Evolutionary conservation across 176 grass and related monocot species (phyloP), one percentile per base, ranked within the genome.

Genomic region (Bonia amplexicaulis): DNA sequence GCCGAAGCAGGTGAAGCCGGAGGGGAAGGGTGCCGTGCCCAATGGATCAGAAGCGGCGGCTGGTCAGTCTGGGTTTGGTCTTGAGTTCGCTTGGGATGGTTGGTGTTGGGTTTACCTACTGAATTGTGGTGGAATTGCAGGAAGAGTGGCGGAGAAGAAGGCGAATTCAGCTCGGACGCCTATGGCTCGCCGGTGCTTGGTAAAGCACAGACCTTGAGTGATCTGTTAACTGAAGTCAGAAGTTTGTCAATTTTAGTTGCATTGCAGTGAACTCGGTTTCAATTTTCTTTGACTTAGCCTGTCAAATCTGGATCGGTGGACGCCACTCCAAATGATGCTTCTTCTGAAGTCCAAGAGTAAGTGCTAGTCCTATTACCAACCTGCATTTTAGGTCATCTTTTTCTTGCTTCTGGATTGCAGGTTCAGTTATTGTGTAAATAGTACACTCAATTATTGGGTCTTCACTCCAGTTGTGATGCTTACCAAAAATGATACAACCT

Each of bases 231-330:
- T 75, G 7, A 82, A 68, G 47, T 87, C n/a, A 44, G 35, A 57
- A 17, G 31, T 40, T 48, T 58, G 41, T 72, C 69, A 80, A 54
- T 80, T 83, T 77, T 82, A 66, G 59, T 54, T 85, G 61, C 25
- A 42, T 71, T 82, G 74, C 59, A 67, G 63, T 90, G 12, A 85
- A 59, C 20, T 60, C 60, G 52, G 60, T 83, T 84, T 67, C 23
- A 49, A 25, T 44, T 80, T 47, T 60, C 25, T 73, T 52, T 84
- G 31, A 14, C 58, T 22, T 70, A 98, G 96, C 80, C 77, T 81
- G 62, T 83, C 33, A 98, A 95, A 65, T 88, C 91, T 93, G 93
- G 59, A 79, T 92, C 87, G 27, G 83, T 78, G 27, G 91, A 91
- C 47, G 74, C 47, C 25, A 37, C 84, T 82, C 35, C 83, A 69